phyloP scores from a whole-genome alignment of 768 basidiomycete species.

The Rhizopogon vinicolor region DNA sequence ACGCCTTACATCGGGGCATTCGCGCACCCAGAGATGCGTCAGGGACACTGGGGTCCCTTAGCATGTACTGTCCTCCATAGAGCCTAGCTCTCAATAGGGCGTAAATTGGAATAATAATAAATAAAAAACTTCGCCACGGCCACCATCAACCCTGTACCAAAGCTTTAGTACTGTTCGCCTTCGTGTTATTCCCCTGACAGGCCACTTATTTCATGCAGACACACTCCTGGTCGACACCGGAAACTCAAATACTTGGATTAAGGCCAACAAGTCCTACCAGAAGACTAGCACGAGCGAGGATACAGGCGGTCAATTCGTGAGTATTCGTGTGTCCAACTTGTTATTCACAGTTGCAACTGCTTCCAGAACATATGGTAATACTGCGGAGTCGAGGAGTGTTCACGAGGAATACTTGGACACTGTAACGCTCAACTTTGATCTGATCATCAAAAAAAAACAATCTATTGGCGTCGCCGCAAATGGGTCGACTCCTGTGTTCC shows the following conservation, averaged over 20 bases:
- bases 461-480: conserved; percentile 28
- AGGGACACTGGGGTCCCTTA: too few relatives aligned
- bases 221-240: conserved; percentile 16
- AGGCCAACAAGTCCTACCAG: too few relatives aligned
- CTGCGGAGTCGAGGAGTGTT: not conserved
- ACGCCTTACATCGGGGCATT: too few relatives aligned
- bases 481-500: conserved; percentile 6
- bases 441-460: conserved; percentile 22
- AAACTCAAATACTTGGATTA: too few relatives aligned
- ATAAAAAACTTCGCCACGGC: too few relatives aligned
- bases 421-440: conserved; percentile 8
- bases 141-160: not conserved
- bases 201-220: conserved; percentile 4
- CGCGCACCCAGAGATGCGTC: too few relatives aligned
- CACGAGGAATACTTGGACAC: conserved; percentile 13
- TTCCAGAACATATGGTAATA: conserved; percentile 7
- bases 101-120: too few relatives aligned
- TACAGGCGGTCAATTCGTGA: too few relatives aligned
- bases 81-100: too few relatives aligned
- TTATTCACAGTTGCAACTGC: not conserved
- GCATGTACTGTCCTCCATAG: too few relatives aligned
- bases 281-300: too few relatives aligned
- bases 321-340: not conserved
- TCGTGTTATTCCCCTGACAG: not conserved
- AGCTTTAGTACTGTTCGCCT: not conserved